These are phyloP conservation scores for Vitis cinerea DNA, from an alignment of 164 flowering plant genomes.

Conservation along the genomic window DNA sequence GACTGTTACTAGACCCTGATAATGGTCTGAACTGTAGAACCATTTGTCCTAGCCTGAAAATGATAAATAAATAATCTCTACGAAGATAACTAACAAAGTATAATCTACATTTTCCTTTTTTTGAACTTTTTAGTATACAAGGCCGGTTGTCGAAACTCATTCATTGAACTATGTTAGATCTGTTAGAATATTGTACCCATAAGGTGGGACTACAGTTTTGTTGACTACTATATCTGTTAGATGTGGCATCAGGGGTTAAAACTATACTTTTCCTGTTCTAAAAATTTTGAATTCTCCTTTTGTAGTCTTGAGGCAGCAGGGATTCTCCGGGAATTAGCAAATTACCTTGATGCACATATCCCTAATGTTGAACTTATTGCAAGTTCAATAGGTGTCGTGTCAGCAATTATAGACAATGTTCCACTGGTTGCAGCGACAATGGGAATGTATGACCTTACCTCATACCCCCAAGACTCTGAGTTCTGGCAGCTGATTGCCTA, in stretches of 20 bases:
- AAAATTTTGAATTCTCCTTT: not conserved
- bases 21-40: too few species aligned
- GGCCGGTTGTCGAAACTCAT: too few species aligned
- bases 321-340: conserved; percentile 83
- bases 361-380: conserved; percentile 80
- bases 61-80: too few species aligned
- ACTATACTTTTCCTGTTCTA: not conserved
- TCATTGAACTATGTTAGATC: too few species aligned
- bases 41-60: too few species aligned
- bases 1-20: too few species aligned
- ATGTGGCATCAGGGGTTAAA: not conserved
- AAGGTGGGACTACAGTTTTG: too few species aligned
- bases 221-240: too few species aligned
- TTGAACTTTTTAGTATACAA: too few species aligned
- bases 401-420: conserved; percentile 95
- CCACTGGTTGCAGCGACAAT: conserved; percentile 96
- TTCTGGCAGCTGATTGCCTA: conserved; percentile 93
- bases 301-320: conserved; percentile 95
- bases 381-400: conserved; percentile 86
- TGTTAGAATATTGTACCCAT: too few species aligned
- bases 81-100: too few species aligned
- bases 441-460: conserved; percentile 94
- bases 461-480: conserved; percentile 85
- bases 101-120: too few species aligned
- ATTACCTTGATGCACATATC: conserved; percentile 86